phyloP scores from a whole-genome alignment of 202 grass and related monocot genomes.

The Tripidium arundinaceum region DNA sequence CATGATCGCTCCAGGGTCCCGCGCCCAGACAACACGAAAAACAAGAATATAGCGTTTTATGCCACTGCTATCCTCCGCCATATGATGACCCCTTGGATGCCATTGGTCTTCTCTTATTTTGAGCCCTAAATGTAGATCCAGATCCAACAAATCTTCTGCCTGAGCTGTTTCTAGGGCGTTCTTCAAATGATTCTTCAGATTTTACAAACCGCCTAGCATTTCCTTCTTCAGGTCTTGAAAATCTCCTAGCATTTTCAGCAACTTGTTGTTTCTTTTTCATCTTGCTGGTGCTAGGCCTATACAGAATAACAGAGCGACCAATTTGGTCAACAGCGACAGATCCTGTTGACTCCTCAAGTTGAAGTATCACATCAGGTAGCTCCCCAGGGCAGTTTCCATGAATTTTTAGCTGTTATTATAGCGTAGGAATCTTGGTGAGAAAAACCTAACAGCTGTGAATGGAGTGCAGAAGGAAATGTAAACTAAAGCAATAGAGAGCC shows the following conservation, averaged over 20 bases:
- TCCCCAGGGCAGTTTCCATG: constrained; percentile 81
- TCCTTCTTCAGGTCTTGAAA: constrained; percentile 28
- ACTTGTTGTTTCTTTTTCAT: constrained; percentile 64
- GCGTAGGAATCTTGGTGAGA: constrained; percentile 17
- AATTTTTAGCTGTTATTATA: constrained; percentile 78
- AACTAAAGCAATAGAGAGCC: constrained; percentile 8
- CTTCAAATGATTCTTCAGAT: constrained; percentile 36
- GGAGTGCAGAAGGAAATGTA: background rate
- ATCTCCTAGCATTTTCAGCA: constrained; percentile 31
- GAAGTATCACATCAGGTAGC: constrained; percentile 55
- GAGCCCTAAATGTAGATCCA: constrained; percentile 40
- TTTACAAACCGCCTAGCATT: constrained; percentile 19
- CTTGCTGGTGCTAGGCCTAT: constrained; percentile 87
- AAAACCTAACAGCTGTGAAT: constrained; percentile 20
- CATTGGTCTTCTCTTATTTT: constrained; percentile 34
- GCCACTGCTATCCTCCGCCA: constrained; percentile 14
- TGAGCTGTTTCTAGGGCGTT: constrained; percentile 26
- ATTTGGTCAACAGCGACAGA: constrained; percentile 68
- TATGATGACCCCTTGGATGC: constrained; percentile 38
- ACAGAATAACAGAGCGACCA: constrained; percentile 82
- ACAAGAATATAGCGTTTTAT: background rate
- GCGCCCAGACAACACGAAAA: background rate
- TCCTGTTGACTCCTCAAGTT: constrained; percentile 86
- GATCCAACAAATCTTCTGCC: constrained; percentile 30
- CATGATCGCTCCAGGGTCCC: constrained; percentile 5